Evolutionary conservation across 345 rosid species (phyloP).

Genomic region (Gossypium sturtianum): DNA sequence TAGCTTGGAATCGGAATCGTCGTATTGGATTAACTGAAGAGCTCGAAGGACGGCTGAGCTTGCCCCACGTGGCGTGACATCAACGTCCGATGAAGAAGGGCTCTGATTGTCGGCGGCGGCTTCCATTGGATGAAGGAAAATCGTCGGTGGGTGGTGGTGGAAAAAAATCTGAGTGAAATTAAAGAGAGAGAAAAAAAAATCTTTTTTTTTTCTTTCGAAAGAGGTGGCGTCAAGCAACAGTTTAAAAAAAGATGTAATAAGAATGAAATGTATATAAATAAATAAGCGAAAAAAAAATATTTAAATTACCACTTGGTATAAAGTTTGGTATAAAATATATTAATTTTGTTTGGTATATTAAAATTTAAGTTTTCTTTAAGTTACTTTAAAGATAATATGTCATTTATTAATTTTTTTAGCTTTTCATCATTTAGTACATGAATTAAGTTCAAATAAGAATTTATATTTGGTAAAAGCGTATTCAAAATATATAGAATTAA

Average conservation of each 20-base stretch:
- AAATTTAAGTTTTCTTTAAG: no score
- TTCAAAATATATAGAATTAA: no score
- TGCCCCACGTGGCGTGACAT: conserved; percentile 51
- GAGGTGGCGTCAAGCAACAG: conserved; percentile 17
- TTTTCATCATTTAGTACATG: no score
- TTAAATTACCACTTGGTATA: no score
- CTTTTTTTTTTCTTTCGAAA: background rate
- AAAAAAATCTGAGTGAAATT: background rate
- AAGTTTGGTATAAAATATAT: no score
- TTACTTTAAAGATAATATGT: no score
- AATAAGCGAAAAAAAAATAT: background rate
- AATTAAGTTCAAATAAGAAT: no score
- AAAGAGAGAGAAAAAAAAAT: background rate
- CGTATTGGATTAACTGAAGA: conserved; percentile 44
- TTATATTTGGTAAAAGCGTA: no score
- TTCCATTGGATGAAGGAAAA: conserved; percentile 26
- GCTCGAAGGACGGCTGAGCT: conserved; percentile 47
- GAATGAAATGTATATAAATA: background rate
- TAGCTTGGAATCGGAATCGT: conserved; percentile 50
- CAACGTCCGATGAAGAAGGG: conserved; percentile 34
- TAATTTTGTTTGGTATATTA: no score
- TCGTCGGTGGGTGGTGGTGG: background rate
- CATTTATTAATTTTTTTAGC: no score
- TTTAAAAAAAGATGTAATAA: background rate
- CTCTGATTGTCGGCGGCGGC: conserved; percentile 25